Evolutionary conservation across 2,329 filamentous ascomycete species (phyloP), one percentile per base, ranked within the genome.

Genomic region (Venturia effusa): DNA sequence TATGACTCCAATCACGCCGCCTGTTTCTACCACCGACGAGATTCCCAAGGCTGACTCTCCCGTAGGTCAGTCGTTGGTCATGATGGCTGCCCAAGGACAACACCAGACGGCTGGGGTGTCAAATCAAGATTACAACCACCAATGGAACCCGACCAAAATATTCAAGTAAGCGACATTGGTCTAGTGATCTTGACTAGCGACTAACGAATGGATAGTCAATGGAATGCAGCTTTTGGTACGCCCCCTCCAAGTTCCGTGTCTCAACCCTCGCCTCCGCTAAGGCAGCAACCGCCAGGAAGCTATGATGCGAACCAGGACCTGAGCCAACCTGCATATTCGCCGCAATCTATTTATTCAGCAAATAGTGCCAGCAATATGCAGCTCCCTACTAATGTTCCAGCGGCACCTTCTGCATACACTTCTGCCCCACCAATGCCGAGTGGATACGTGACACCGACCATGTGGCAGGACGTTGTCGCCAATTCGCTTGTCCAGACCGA

Each of bases 201-300:
- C 71, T 60, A 70, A 72, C 54, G 17, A 64, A 51, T 19, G 7
- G 61, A 27, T 71, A 96, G 92, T 75, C 91, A 96, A 80, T 97
- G 93, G 92, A 92, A 96, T 76, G 87, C 89, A 72, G 92, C 93
- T 68, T 97, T 97, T 78, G 90, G 91, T 80, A 89, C 87, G 75
- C 85, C 84, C 61, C 73, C 76, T 71, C 70, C 74, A 66, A 75
- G 71, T 70, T 70, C 74, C 63, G 72, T 75, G 61, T 74, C 75
- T 59, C 76, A 77, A 68, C 74, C 75, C 40, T 76, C 77, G 62
- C 77, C 76, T 71, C 71, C 76, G 72, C 76, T 74, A 73, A 74
- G 75, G 67, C 73, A 76, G 66, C 74, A 72, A 65, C 69, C 70
- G 22, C 71, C 74, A 76, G 74, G 74, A 66, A 75, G 67, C 67